Evolutionary conservation across 305 asterid species (phyloP).

Genomic region (Plantago coronopus): DNA sequence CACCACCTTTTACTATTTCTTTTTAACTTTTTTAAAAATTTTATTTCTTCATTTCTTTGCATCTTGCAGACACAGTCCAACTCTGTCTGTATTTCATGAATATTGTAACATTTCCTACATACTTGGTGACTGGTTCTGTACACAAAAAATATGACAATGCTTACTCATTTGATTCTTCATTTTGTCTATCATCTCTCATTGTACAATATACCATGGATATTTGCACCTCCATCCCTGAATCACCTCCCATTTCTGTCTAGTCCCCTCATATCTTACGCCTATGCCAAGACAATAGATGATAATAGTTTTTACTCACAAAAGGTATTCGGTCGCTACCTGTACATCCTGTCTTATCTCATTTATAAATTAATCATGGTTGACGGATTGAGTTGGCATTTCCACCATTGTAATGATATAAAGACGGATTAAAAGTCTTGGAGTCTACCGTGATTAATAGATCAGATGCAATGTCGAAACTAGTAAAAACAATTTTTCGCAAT

Average conservation of each 20-base stretch:
- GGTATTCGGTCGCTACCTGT: no score
- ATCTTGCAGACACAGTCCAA: background rate
- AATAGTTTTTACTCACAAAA: no score
- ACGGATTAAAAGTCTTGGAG: no score
- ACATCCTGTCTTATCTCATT: no score
- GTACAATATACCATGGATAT: background rate
- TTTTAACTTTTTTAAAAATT: background rate
- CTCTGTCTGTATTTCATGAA: no score
- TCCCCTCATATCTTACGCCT: background rate
- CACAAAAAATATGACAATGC: background rate
- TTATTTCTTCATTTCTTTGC: no score
- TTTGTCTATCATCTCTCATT: background rate
- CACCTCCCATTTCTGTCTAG: background rate
- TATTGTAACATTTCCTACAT: slow-evolving; percentile 8
- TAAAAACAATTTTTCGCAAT: no score
- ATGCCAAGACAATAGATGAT: background rate
- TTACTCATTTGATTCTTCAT: background rate
- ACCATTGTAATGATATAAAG: no score
- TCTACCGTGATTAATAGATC: no score
- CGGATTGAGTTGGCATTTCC: no score
- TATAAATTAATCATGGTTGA: no score
- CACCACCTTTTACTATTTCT: background rate
- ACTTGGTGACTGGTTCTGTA: background rate
- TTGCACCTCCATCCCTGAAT: background rate
- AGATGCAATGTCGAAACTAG: no score